A percentile compares a stretch with the other conserved stretches of the same genome.
Conservation (phyloP, 2,329 filamentous ascomycete species). For the Fusarium sublunatum region DNA sequence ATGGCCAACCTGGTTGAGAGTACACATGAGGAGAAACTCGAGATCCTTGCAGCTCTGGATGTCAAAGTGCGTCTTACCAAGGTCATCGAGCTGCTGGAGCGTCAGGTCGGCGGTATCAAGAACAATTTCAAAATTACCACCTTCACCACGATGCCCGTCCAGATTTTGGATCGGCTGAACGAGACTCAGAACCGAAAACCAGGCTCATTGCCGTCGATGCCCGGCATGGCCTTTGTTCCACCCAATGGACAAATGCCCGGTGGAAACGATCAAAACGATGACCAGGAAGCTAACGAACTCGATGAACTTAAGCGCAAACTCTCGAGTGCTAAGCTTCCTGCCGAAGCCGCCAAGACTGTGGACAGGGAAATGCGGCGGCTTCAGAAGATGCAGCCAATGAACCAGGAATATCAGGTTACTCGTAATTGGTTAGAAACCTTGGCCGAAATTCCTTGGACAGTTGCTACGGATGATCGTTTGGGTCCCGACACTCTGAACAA, state of each 20-base stretch:
- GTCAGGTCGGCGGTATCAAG: constrained; percentile 86
- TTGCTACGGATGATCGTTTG: constrained; percentile 85
- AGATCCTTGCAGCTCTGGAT: constrained; percentile 83
- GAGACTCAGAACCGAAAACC: constrained; percentile 53
- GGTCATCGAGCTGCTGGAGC: constrained; percentile 84
- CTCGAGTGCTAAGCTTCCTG: constrained; percentile 80
- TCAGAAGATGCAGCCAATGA: constrained; percentile 94
- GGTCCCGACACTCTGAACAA: constrained; percentile 80
- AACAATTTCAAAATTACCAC: constrained; percentile 87
- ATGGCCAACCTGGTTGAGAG: constrained; percentile 94
- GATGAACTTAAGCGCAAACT: constrained; percentile 92
- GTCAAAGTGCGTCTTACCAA: constrained; percentile 81
- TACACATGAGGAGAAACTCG: constrained; percentile 89
- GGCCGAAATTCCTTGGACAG: constrained; percentile 92
- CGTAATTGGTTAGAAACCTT: constrained; percentile 94
- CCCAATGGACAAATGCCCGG: constrained; percentile 54
- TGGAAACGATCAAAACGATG: constrained; percentile 67
- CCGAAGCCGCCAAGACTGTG: constrained; percentile 90
- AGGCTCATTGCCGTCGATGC: constrained; percentile 53
- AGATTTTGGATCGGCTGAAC: constrained; percentile 67
- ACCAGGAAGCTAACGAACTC: constrained; percentile 88
- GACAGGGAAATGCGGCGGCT: constrained; percentile 88
- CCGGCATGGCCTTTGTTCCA: constrained; percentile 52
- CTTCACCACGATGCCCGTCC: constrained; percentile 73
- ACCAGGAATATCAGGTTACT: constrained; percentile 95